phyloP scores from a whole-genome alignment of 2,329 filamentous ascomycete species.

The Exophiala alcalophila region DNA sequence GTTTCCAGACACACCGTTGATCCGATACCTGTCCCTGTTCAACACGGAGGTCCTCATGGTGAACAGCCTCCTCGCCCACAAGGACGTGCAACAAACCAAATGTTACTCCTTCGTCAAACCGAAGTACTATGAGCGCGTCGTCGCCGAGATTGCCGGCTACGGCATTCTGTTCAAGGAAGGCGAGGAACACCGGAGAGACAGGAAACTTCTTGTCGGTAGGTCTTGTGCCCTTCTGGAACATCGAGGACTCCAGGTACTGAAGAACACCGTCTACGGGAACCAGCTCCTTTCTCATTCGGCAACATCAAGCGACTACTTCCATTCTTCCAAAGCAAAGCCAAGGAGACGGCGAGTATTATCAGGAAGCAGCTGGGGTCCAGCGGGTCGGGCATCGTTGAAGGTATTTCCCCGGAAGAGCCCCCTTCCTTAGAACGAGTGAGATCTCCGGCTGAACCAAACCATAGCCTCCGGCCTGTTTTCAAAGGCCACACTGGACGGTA shows the following conservation, averaged over 20 bases:
- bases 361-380: not conserved
- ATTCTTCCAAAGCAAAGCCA: constrained; percentile 38
- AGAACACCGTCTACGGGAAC: too few relatives aligned
- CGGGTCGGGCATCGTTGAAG: not conserved
- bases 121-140: constrained; percentile 34
- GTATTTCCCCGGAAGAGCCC: too few relatives aligned
- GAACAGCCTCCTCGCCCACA: constrained; percentile 39
- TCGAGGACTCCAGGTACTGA: too few relatives aligned
- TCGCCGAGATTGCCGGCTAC: constrained; percentile 38
- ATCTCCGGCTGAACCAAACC: not conserved
- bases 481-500: constrained; percentile 21
- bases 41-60: constrained; percentile 41
- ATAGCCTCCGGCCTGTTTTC: not conserved
- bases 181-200: constrained; percentile 36
- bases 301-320: too few relatives aligned
- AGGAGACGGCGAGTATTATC: constrained; percentile 5
- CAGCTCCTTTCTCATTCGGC: too few relatives aligned
- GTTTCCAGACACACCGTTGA: constrained; percentile 37
- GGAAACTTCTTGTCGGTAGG: constrained; percentile 39
- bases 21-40: constrained; percentile 39
- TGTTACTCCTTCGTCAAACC: constrained; percentile 43
- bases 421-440: not conserved
- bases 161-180: constrained; percentile 42
- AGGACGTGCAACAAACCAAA: constrained; percentile 41
- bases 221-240: constrained; percentile 40